phyloP scores from a whole-genome alignment of 805 yeast species.

The Starmerella riodocensis region DNA sequence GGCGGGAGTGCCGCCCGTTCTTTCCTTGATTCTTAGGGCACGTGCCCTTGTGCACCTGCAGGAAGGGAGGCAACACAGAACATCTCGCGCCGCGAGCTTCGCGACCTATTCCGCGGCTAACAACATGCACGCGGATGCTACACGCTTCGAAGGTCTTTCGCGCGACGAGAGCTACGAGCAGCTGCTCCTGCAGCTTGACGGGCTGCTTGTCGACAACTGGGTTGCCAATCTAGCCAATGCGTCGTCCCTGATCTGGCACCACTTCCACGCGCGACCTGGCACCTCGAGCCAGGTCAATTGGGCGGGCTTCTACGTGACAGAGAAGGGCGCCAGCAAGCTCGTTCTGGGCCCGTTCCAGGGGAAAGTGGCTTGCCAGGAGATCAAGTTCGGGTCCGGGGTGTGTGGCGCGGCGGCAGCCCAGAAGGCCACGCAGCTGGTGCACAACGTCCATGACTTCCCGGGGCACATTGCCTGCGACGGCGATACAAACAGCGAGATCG shows the following conservation, averaged over 20 bases:
- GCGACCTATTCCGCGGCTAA: too few relatives aligned
- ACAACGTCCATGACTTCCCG: constrained; percentile 64
- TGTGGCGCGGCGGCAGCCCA: constrained; percentile 72
- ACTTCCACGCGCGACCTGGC: constrained; percentile 46
- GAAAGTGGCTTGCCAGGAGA: constrained; percentile 86
- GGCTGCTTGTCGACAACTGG: constrained; percentile 64
- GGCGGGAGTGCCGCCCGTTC: too few relatives aligned
- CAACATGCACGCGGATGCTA: constrained; percentile 57
- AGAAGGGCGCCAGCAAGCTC: constrained; percentile 35
- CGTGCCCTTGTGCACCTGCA: too few relatives aligned
- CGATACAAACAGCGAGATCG: constrained; percentile 83
- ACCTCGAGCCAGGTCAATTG: constrained; percentile 51
- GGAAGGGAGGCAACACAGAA: too few relatives aligned
- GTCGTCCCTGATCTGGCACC: constrained; percentile 78
- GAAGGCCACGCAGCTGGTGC: constrained; percentile 55
- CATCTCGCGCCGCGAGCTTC: too few relatives aligned
- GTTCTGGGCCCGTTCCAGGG: constrained; percentile 92
- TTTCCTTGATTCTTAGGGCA: too few relatives aligned
- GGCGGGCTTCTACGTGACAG: constrained; percentile 77
- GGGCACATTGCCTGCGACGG: constrained; percentile 98
- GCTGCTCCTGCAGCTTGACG: constrained; percentile 48
- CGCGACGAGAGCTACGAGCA: constrained; percentile 43
- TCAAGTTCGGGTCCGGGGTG: constrained; percentile 70
- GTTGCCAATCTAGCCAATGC: constrained; percentile 80
- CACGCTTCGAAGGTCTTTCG: constrained; percentile 35